A percentile compares a stretch with the other conserved stretches of the same genome.
Conservation (phyloP, 805 yeast species). For the Barnettozyma californica region DNA sequence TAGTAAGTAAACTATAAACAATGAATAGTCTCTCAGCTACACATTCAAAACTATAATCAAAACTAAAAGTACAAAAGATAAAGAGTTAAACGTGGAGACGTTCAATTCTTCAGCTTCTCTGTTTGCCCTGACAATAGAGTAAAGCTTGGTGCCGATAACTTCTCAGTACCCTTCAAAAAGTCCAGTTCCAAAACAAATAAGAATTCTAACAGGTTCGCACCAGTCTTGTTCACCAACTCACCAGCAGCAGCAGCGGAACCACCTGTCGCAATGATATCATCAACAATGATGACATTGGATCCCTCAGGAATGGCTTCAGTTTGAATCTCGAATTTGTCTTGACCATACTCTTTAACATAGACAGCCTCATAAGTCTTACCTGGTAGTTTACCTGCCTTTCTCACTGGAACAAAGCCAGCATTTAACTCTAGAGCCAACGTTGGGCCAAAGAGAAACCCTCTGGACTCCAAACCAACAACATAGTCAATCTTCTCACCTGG, state of each 20-base stretch:
- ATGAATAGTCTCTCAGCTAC: too few relatives aligned
- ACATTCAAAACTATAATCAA: too few relatives aligned
- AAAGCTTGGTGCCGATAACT: constrained; percentile 79
- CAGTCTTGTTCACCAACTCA: constrained; percentile 60
- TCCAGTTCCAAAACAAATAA: constrained; percentile 91
- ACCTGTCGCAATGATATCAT: constrained; percentile 97
- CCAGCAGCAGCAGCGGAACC: constrained; percentile 97
- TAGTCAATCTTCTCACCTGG: constrained; percentile 68
- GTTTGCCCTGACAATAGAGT: constrained; percentile 83
- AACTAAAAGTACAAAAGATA: neutral
- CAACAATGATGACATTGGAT: constrained; percentile 80
- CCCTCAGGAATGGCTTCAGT: constrained; percentile 73
- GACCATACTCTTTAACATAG: constrained; percentile 89
- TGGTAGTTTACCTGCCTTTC: constrained; percentile 94
- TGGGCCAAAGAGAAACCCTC: constrained; percentile 97
- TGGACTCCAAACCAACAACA: constrained; percentile 89
- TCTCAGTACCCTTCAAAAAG: constrained; percentile 90
- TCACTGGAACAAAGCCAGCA: constrained; percentile 90
- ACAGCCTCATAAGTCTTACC: constrained; percentile 71
- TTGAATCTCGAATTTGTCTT: constrained; percentile 87
- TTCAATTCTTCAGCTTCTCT: constrained; percentile 36
- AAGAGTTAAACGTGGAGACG: too few relatives aligned
- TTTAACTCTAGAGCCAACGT: constrained; percentile 83
- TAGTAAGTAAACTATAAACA: too few relatives aligned
- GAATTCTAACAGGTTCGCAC: constrained; percentile 73